Percentiles rank a stretch among this genome's conserved stretches.
Conservation (phyloP, 75 land plant genomes). For the Adiantum capillusveneris region DNA sequence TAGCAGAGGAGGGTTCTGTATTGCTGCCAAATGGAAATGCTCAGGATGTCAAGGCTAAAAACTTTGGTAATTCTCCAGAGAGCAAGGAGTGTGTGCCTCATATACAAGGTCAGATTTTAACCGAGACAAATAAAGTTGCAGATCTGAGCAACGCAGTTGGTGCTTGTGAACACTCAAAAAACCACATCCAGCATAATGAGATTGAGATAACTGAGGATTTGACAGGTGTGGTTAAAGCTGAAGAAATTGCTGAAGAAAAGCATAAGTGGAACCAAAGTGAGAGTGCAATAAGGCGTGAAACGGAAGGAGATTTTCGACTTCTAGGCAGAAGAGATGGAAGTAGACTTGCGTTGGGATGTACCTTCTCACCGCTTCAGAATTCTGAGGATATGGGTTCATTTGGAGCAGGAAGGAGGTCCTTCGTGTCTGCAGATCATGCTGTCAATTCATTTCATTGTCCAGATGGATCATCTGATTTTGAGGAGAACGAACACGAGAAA, state of each 20-base stretch:
- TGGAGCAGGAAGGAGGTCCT: too few relatives aligned
- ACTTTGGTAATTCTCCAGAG: too few relatives aligned
- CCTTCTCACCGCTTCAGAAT: background rate
- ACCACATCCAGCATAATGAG: too few relatives aligned
- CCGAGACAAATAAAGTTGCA: too few relatives aligned
- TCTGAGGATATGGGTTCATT: background rate
- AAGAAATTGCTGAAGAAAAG: background rate
- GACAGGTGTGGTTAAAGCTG: background rate
- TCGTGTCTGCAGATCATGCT: background rate
- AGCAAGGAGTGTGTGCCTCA: too few relatives aligned
- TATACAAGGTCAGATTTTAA: too few relatives aligned
- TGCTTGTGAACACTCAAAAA: too few relatives aligned
- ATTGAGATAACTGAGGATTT: background rate
- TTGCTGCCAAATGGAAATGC: too few relatives aligned
- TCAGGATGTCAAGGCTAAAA: too few relatives aligned
- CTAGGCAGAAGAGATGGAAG: conserved; percentile 44
- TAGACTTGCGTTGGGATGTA: conserved; percentile 24
- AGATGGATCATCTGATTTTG: background rate
- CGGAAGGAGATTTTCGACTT: conserved; percentile 57
- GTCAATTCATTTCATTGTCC: background rate
- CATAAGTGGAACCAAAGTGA: conserved; percentile 15
- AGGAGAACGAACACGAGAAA: conserved; percentile 21
- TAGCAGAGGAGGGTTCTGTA: too few relatives aligned
- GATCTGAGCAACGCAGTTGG: too few relatives aligned
- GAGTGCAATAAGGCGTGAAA: conserved; percentile 55